Conservation (phyloP, 495 filamentous ascomycete species). For the Pseudomonodictys pantanalensis region DNA sequence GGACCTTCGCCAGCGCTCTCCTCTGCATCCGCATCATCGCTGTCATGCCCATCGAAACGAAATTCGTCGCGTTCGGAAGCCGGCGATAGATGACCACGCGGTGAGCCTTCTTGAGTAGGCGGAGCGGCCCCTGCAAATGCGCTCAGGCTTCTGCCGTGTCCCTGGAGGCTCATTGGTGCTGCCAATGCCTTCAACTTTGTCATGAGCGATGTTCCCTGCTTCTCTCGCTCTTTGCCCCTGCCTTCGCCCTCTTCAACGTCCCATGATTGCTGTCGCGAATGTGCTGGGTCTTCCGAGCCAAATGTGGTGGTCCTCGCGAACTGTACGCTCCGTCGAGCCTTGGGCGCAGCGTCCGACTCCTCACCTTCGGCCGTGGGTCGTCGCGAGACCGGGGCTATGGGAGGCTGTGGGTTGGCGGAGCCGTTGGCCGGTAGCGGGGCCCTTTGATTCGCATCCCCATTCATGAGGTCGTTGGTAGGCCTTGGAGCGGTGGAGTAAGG, state of each 20-base stretch:
- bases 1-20: constrained; percentile 40
- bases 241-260: constrained; percentile 34
- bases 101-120: constrained; percentile 29
- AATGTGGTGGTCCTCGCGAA: constrained; percentile 39
- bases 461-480: constrained; percentile 4
- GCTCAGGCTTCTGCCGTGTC: constrained; percentile 39
- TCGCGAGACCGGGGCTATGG: constrained; percentile 25
- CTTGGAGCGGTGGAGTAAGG: neutral
- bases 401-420: neutral
- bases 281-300: constrained; percentile 18
- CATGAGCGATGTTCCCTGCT: constrained; percentile 38
- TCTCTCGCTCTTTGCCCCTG: constrained; percentile 31
- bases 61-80: constrained; percentile 31
- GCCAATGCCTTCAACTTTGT: constrained; percentile 44
- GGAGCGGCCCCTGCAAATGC: constrained; percentile 35
- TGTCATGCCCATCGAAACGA: constrained; percentile 31
- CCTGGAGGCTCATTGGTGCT: constrained; percentile 35
- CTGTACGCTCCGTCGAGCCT: constrained; percentile 43
- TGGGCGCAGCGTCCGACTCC: constrained; percentile 35
- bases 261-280: constrained; percentile 34
- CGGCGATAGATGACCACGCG: constrained; percentile 23
- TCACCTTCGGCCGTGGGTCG: constrained; percentile 30
- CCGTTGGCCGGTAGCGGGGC: constrained; percentile 11
- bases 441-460: neutral
- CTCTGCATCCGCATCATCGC: constrained; percentile 45